Evolutionary conservation across 192 early-diverging fungal genomes (phyloP).

Genomic region (Coemansia sp.): DNA sequence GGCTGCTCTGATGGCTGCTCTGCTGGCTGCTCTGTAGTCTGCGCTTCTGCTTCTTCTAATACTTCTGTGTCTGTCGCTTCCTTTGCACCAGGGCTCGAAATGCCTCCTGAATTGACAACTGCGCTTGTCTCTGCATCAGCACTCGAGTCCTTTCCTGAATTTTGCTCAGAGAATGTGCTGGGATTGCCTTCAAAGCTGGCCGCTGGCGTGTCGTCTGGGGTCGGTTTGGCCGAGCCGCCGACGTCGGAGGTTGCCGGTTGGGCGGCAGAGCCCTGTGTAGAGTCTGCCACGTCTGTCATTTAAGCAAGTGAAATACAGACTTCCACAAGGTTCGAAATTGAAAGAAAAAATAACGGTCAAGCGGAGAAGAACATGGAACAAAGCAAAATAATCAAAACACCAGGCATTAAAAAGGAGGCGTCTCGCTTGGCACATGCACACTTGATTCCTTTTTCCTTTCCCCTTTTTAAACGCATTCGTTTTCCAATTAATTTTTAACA

Average conservation of each 20-base stretch:
- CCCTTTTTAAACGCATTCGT: neutral
- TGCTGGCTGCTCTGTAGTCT: no score
- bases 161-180: neutral
- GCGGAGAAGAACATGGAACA: neutral
- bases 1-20: conserved; percentile 1
- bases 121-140: neutral
- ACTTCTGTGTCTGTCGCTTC: neutral
- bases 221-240: neutral
- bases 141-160: neutral
- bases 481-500: no score
- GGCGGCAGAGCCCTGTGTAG: neutral
- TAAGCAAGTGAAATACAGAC: neutral
- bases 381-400: neutral
- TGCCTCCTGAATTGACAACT: conserved; percentile 1
- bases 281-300: conserved; percentile 8
- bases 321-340: conserved; percentile 4
- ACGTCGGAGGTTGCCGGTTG: neutral
- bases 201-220: neutral
- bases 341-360: conserved; percentile 1
- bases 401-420: no score
- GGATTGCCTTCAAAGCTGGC: neutral
- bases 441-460: neutral
- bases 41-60: neutral
- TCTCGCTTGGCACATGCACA: no score
- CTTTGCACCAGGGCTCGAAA: neutral